Base-by-base conservation (phyloP, 352 stramenopile genomes). In the Globisporangium polare region DNA sequence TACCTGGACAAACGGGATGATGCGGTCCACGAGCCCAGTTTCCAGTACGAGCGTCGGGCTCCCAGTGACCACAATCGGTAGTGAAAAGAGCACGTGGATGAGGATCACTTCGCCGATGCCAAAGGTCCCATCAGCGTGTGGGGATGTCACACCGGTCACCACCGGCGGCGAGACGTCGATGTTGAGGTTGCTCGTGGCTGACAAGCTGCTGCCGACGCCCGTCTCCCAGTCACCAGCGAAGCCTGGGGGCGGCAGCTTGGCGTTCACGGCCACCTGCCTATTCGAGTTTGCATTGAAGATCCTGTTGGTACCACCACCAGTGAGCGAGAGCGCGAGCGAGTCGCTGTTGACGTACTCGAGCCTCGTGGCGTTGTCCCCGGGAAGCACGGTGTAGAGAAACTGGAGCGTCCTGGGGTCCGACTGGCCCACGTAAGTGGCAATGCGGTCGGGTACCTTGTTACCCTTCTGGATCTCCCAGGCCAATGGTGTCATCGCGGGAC, bases 321-420 rank as follows among this genome's bases (percentile, higher is more conserved):
- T 46, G 13, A 92, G 41, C 7, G 79, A 82, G 12, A 79, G 65
- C 18, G 58, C 53, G 5, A 93, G 64, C 1, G 83, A 73, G 52
- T 90, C 80, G n/a, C 73, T 83, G 52, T 68, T 80, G 6, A 66
- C 70, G 59, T 94, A 96, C n/a, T 90, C 86, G 7, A 95, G 71
- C 10, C 33, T 62, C 0, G 67, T 76, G 1, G 82, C 66, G 12
- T 77, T 81, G 65, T 96, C 85, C 0, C 84, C 84, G 12, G 61
- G 60, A 20, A 68, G 72, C 1, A 94, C 80, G 0, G 66, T 82
- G 58, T 96, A 94, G 10, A 22, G 51, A 43, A 96, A 96, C 31
- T 74, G 57, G 2, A 94, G 66, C 3, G 78, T 87, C 24, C 66
- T 69, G 0, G 75, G 64, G 3, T 72, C 52, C 3, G 65, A 29